Evolutionary conservation across 208 protist species (phyloP).

Genomic region (Crithidia bombi): DNA sequence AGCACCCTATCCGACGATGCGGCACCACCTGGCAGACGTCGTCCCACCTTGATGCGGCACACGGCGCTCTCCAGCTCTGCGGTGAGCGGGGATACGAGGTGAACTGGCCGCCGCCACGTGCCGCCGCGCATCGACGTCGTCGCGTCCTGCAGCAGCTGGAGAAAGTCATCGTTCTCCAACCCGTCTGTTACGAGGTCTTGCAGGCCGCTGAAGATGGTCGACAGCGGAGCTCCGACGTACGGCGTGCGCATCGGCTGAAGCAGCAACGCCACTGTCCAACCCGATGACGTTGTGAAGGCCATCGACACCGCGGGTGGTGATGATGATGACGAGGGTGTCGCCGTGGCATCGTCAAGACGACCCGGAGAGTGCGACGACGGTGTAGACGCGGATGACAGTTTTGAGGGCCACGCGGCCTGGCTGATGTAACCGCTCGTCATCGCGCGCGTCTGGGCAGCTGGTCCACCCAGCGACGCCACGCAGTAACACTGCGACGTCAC

Average conservation of each 20-base stretch:
- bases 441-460: neutral
- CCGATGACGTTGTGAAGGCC: slow-evolving; percentile 40
- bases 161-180: slow-evolving; percentile 37
- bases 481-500: slow-evolving; percentile 17
- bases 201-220: slow-evolving; percentile 50
- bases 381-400: neutral
- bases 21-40: slow-evolving; percentile 7
- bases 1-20: slow-evolving; percentile 22
- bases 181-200: slow-evolving; percentile 42
- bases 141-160: slow-evolving; percentile 18
- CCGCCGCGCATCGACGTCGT: slow-evolving; percentile 18
- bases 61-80: slow-evolving; percentile 24
- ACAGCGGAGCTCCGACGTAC: slow-evolving; percentile 61
- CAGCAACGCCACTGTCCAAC: slow-evolving; percentile 59
- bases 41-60: slow-evolving; percentile 14
- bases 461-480: neutral
- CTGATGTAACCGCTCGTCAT: slow-evolving; percentile 20
- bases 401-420: neutral
- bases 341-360: neutral
- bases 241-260: slow-evolving; percentile 45
- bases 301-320: slow-evolving; percentile 25
- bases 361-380: neutral
- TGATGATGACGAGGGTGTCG: neutral
- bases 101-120: slow-evolving; percentile 12
- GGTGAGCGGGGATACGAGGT: slow-evolving; percentile 10